These are phyloP conservation scores for Stagonosporopsis rhizophila DNA, from an alignment of 2,329 filamentous ascomycete genomes.

Conservation along the genomic window DNA sequence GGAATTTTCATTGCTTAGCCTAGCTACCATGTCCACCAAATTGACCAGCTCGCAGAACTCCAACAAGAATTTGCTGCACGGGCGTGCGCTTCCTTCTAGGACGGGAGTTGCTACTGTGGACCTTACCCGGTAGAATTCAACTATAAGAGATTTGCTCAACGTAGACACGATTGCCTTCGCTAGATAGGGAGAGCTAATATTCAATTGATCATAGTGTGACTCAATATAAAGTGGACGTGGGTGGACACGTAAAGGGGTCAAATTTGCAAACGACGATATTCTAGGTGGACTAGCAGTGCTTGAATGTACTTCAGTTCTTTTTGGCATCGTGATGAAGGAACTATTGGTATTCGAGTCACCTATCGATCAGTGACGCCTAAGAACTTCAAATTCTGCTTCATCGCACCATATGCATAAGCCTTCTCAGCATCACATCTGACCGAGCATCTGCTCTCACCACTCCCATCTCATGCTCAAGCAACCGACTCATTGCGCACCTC, in stretches of 20 bases:
- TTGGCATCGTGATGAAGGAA: neutral
- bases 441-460: neutral
- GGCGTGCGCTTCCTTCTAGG: neutral
- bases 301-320: neutral
- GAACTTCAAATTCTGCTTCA: neutral
- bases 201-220: neutral
- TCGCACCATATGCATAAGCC: neutral
- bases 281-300: neutral
- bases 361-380: neutral
- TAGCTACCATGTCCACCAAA: neutral
- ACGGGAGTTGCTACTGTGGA: neutral
- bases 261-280: neutral
- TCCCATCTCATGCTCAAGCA: neutral
- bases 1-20: neutral
- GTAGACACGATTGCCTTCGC: no score
- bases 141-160: neutral
- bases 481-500: constrained; percentile 6
- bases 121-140: neutral
- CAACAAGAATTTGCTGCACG: neutral
- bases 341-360: neutral
- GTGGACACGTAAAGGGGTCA: neutral
- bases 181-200: no score
- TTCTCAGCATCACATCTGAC: neutral
- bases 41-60: neutral
- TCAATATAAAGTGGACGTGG: neutral